phyloP scores from a whole-genome alignment of 192 early-diverging fungal genomes.

The Backusella mclennaniae region DNA sequence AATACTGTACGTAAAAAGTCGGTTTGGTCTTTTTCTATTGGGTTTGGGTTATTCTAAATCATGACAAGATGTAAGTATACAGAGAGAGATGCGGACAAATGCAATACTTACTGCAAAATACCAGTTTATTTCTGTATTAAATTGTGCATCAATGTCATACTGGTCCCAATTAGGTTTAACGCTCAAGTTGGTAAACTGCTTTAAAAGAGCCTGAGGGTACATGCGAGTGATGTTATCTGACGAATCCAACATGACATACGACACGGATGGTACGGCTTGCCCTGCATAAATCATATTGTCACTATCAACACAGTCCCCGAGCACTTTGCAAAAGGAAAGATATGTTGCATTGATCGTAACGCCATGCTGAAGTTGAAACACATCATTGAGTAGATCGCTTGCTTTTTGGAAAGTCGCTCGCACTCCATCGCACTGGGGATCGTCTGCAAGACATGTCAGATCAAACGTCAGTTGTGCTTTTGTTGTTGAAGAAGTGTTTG shows the following conservation, averaged over 20 bases:
- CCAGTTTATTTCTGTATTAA: constrained; percentile 36
- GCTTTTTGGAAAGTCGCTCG: constrained; percentile 21
- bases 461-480: not conserved
- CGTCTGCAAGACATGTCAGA: constrained; percentile 7
- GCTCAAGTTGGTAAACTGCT: constrained; percentile 30
- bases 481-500: not conserved
- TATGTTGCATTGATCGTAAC: constrained; percentile 39
- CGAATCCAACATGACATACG: constrained; percentile 28
- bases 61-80: too few relatives aligned
- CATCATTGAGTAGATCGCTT: constrained; percentile 22
- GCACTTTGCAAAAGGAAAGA: constrained; percentile 28
- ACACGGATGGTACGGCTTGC: constrained; percentile 36
- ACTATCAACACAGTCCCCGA: constrained; percentile 4
- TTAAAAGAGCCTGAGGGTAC: constrained; percentile 44
- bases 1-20: constrained; percentile 40
- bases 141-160: constrained; percentile 40
- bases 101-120: constrained; percentile 30
- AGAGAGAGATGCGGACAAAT: not conserved
- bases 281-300: constrained; percentile 19
- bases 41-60: constrained; percentile 13
- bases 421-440: constrained; percentile 22
- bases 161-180: constrained; percentile 18
- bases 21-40: constrained; percentile 23
- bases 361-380: constrained; percentile 21
- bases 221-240: constrained; percentile 32